Evolutionary conservation across 768 basidiomycete species (phyloP), one percentile per base, ranked within the genome.

Genomic region (Kwoniella heveanensis): DNA sequence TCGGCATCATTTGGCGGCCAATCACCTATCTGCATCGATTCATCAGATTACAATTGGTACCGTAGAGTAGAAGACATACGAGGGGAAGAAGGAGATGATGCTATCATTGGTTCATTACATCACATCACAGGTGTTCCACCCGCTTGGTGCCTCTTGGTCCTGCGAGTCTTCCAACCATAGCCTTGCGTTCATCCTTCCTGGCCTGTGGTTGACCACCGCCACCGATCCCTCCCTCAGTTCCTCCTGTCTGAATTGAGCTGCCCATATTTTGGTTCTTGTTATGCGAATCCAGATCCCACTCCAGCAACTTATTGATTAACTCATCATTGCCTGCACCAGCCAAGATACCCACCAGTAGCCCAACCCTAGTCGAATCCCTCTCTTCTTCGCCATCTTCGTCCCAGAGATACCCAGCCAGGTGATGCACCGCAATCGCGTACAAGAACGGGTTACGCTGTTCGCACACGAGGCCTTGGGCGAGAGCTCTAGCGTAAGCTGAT

Each of bases 371-470:
- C 26, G 32, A 54, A 25, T 46, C 50, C 58, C 51, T 63, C 21
- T 32, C 27, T 27, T 58, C 52, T 27, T 52, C 64, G 39, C 39
- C 39, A 8, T 26, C 19, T 21, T 54, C 60, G 32, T 15, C 8
- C 66, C 64, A 71, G 27, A 68, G 30, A 15, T 53, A 26, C 21
- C 59, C 65, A 10, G 54, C 53, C 5, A 77, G 49, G 54, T 77
- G 76, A 49, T 67, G 54, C 5, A 70, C 24, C 2, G 74, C 76
- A 2, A 77, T 21, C 9, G n/a, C 37, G 50, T 57, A 72, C 52
- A 77, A 53, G 67, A 77, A 72, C 47, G 50, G 59, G 51, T 67
- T 66, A 1, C 44, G 63, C 19, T 37, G 52, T 39, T 50, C 50
- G n/a, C 52, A 63, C 2, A 79, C 62, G 61, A 62, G 66, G 8